Conservation (phyloP, 1,284 basidiomycete species). For the Naganishia sp. region DNA sequence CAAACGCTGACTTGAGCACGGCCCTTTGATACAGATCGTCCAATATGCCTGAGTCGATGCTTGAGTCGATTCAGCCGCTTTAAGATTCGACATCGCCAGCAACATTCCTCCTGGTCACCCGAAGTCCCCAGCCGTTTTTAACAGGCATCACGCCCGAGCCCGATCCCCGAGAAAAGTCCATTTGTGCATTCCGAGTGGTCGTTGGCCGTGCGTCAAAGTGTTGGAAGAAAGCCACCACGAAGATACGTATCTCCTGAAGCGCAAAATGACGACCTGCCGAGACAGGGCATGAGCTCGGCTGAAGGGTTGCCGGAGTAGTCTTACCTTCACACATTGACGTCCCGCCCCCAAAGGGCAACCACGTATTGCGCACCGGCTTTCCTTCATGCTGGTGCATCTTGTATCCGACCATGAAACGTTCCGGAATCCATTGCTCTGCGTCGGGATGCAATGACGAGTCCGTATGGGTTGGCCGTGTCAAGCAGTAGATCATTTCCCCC, state of each 20-base stretch:
- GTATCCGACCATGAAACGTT: constrained; percentile 10
- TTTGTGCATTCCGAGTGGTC: background rate
- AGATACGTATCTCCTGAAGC: constrained; percentile 17
- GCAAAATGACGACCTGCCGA: constrained; percentile 27
- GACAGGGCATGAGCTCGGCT: background rate
- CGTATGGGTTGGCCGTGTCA: constrained; percentile 10
- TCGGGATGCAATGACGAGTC: background rate
- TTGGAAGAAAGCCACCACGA: constrained; percentile 15
- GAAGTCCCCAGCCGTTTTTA: constrained; percentile 7
- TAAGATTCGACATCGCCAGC: background rate
- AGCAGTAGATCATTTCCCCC: constrained; percentile 23
- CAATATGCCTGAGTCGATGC: too few relatives aligned
- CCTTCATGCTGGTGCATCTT: background rate
- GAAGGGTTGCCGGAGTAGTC: background rate
- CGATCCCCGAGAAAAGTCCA: constrained; percentile 11
- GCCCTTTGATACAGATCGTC: too few relatives aligned
- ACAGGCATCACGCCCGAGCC: constrained; percentile 18
- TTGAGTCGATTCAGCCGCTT: too few relatives aligned
- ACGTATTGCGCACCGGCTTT: constrained; percentile 11
- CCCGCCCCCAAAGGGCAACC: constrained; percentile 27
- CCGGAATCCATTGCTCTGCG: constrained; percentile 16
- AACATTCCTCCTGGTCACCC: background rate
- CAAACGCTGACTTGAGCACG: too few relatives aligned
- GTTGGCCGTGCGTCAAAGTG: constrained; percentile 14
- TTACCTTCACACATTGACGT: constrained; percentile 29